Evolutionary conservation across 352 stramenopile genomes (phyloP), one percentile per base, ranked within the genome.

Genomic region (Pythium rhizo-oryzae): DNA sequence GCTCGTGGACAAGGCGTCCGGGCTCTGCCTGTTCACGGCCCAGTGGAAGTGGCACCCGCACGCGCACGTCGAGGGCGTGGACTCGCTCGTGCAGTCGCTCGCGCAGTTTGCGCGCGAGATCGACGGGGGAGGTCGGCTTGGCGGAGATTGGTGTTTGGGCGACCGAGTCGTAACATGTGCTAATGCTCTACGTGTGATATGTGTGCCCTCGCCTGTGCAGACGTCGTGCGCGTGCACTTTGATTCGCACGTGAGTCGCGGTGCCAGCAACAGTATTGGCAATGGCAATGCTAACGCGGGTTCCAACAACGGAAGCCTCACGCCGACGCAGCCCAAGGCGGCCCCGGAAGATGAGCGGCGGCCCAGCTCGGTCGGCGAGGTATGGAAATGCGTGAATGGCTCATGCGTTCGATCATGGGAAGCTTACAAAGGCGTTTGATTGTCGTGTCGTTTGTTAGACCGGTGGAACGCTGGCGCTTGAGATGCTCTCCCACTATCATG

Each of bases 41-140:
- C 80, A 89, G 60, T 96, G 87, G 87, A 90, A 92, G 61, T 96
- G 87, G 87, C 75, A 91, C 41, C 72, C 83, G 21, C 79, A 92
- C 50, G 87, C 82, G 18, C 82, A 93, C 37, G 80, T 74, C 4
- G 84, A 94, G 43, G 85, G 85, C 18, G 75, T 93, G 15, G 81
- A 93, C 55, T 76, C 87, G 56, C 82, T 96, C 30, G 84, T 96
- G 25, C 84, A 92, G 72, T 91, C 82, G 41, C 91, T 96, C 61
- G 87, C 78, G 30, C 87, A 96, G 63, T 96, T 96, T 64, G 85
- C 85, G 12, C 81, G 87, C 16, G 87, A 96, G 76, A 93, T 96
- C 68, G 87, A 96, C 62, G 87, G 83, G 13, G 87, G 87, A 61
- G 81, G 82, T 91, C 57, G 59, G 65, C 43, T n/a, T n/a, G n/a